Evolutionary conservation across 805 yeast genomes (phyloP).

Genomic region (Metschnikowia noctiluminum): DNA sequence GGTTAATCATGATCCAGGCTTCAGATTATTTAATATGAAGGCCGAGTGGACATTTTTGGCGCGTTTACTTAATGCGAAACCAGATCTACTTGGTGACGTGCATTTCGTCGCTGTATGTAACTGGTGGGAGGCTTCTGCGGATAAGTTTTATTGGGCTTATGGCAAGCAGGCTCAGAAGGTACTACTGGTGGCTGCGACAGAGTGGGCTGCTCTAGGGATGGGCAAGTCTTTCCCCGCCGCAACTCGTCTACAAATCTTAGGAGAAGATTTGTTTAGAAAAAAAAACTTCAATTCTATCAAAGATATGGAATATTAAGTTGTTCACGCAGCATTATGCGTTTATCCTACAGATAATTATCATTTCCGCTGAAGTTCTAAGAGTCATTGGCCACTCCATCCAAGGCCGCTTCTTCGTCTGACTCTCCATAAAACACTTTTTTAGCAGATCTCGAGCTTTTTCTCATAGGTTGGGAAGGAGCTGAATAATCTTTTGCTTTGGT

Average conservation of each 20-base stretch:
- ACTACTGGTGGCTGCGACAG: conserved; percentile 41
- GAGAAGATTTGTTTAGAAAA: conserved; percentile 67
- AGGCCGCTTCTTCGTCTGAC: conserved; percentile 21
- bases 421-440: conserved; percentile 16
- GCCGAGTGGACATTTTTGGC: conserved; percentile 70
- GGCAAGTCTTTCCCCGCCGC: conserved; percentile 69
- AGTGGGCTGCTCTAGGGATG: conserved; percentile 52
- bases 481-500: neutral
- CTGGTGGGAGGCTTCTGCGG: conserved; percentile 90
- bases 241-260: conserved; percentile 67
- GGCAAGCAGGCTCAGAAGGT: conserved; percentile 71
- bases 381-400: neutral
- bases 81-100: conserved; percentile 51
- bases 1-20: conserved; percentile 16
- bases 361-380: too few relatives aligned
- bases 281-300: conserved; percentile 47
- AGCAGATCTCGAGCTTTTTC: conserved; percentile 17
- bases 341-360: neutral
- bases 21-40: conserved; percentile 34
- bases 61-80: conserved; percentile 58
- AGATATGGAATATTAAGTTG: conserved; percentile 34
- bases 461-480: conserved; percentile 26
- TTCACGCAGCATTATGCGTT: neutral
- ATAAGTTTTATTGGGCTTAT: conserved; percentile 51
- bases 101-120: conserved; percentile 70